These are phyloP conservation scores for Saccharomycopsis hybrid DNA, from an alignment of 1,139 yeast genomes.

Conservation along the genomic window DNA sequence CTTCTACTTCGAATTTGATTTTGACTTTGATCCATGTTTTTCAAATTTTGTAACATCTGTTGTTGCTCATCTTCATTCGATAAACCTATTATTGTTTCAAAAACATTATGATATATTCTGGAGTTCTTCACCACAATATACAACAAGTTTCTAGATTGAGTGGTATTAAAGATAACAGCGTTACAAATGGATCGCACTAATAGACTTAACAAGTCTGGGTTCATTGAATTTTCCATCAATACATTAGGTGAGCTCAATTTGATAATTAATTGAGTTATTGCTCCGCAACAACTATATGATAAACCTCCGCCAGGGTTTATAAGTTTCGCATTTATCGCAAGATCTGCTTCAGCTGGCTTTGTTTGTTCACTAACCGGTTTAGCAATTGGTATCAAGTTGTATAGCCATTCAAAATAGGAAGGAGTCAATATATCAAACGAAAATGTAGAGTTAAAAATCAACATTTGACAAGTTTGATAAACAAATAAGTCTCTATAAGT, in stretches of 20 bases:
- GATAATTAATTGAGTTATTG: slow-evolving; percentile 48
- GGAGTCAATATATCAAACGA: slow-evolving; percentile 35
- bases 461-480: slow-evolving; percentile 42
- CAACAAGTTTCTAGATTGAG: slow-evolving; percentile 48
- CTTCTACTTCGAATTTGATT: slow-evolving; percentile 11
- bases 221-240: slow-evolving; percentile 38
- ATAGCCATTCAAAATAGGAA: slow-evolving; percentile 49
- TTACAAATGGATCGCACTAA: slow-evolving; percentile 48
- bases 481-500: slow-evolving; percentile 61
- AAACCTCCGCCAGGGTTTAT: slow-evolving; percentile 40
- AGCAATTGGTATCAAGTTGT: slow-evolving; percentile 49
- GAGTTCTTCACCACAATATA: slow-evolving; percentile 33
- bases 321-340: slow-evolving; percentile 27
- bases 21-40: slow-evolving; percentile 18
- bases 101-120: slow-evolving; percentile 11
- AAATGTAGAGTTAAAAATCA: slow-evolving; percentile 29
- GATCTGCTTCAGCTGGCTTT: slow-evolving; percentile 21
- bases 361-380: background rate
- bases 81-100: background rate
- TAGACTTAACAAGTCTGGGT: slow-evolving; percentile 55
- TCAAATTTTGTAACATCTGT: slow-evolving; percentile 21
- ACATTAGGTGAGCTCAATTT: slow-evolving; percentile 39
- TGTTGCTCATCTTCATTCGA: slow-evolving; percentile 1
- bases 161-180: slow-evolving; percentile 40
- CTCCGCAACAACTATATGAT: slow-evolving; percentile 54